These are phyloP conservation scores for Ensete ventricosum DNA, from an alignment of 176 grass and related monocot genomes.

Conservation along the genomic window DNA sequence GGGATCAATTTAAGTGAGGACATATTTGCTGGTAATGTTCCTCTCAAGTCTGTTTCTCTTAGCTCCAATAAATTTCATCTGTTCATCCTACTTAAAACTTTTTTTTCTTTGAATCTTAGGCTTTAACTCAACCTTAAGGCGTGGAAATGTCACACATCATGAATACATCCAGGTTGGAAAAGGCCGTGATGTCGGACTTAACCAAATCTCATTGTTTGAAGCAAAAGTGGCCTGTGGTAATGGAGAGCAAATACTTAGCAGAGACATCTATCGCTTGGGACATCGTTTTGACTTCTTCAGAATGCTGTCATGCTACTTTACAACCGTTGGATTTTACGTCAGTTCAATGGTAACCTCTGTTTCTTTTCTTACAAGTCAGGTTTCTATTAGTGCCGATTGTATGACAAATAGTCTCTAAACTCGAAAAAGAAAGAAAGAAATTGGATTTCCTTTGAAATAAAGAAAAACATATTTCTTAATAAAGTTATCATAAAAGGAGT, in stretches of 20 bases:
- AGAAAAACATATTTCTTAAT: too few relatives aligned
- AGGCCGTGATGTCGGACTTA: slow-evolving; percentile 71
- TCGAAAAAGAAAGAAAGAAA: not conserved
- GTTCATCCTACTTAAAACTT: not conserved
- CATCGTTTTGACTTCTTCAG: slow-evolving; percentile 66
- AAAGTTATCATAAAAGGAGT: too few relatives aligned
- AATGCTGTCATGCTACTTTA: slow-evolving; percentile 61
- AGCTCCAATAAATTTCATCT: not conserved
- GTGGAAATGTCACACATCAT: slow-evolving; percentile 64
- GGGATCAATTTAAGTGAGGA: slow-evolving; percentile 67
- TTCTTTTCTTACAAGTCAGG: not conserved
- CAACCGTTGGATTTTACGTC: slow-evolving; percentile 67
- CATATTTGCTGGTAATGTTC: slow-evolving; percentile 60
- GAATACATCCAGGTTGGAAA: slow-evolving; percentile 73
- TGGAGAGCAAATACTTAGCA: slow-evolving; percentile 63
- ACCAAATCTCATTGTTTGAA: slow-evolving; percentile 73
- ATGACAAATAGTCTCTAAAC: not conserved
- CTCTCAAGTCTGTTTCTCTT: slow-evolving; percentile 2
- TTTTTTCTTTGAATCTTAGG: slow-evolving; percentile 22
- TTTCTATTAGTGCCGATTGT: not conserved
- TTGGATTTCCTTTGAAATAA: not conserved
- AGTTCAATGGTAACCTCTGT: slow-evolving; percentile 35
- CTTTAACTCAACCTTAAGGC: slow-evolving; percentile 54
- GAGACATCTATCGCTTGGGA: slow-evolving; percentile 66
- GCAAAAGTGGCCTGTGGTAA: slow-evolving; percentile 69